phyloP scores from a whole-genome alignment of 805 yeast species.

The Starmera quercuum region DNA sequence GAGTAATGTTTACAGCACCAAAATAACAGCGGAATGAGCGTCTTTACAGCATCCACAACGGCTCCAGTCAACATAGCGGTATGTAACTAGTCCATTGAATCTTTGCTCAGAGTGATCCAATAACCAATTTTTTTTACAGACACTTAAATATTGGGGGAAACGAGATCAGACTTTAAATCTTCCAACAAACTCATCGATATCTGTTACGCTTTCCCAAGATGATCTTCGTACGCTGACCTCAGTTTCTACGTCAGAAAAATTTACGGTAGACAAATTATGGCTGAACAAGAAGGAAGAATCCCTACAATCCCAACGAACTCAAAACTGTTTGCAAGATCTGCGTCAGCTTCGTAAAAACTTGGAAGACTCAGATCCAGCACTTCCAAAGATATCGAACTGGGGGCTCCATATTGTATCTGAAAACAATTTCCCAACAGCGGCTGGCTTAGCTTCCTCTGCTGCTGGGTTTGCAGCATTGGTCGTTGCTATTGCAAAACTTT shows the following conservation, averaged over 20 bases:
- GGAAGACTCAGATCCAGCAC: constrained; percentile 43
- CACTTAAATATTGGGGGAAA: constrained; percentile 98
- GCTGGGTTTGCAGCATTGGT: constrained; percentile 98
- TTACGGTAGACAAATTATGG: constrained; percentile 63
- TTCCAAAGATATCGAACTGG: constrained; percentile 59
- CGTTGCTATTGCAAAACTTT: constrained; percentile 78
- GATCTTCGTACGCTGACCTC: constrained; percentile 91
- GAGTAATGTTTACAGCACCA: neutral
- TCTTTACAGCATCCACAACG: constrained; percentile 73
- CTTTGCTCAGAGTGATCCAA: neutral
- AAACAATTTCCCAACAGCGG: constrained; percentile 98
- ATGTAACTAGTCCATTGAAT: constrained; percentile 24
- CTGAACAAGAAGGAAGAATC: constrained; percentile 82
- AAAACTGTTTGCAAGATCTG: constrained; percentile 70
- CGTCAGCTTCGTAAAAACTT: constrained; percentile 55
- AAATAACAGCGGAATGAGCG: constrained; percentile 29
- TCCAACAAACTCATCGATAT: constrained; percentile 94
- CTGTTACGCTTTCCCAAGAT: constrained; percentile 87
- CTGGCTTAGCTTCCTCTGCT: constrained; percentile 96
- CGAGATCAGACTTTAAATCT: constrained; percentile 81
- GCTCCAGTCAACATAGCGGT: constrained; percentile 98
- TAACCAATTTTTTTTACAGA: constrained; percentile 29
- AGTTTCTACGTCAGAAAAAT: constrained; percentile 58
- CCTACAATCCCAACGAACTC: constrained; percentile 51
- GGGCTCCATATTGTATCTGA: constrained; percentile 79